Evolutionary conservation across 83 land plant species (phyloP).

Genomic region (Picea abies): DNA sequence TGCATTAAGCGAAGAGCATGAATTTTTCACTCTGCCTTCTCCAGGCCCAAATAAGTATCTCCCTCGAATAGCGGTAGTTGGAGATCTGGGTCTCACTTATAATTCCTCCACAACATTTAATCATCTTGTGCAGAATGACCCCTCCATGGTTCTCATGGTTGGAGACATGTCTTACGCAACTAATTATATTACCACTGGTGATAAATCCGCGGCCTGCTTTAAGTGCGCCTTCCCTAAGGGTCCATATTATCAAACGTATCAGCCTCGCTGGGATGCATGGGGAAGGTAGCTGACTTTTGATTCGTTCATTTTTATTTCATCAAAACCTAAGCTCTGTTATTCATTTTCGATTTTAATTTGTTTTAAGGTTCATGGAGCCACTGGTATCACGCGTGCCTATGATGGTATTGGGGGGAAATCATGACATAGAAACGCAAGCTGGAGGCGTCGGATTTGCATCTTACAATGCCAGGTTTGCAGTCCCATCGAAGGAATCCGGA

Average conservation of each 20-base stretch:
- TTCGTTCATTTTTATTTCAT: no score
- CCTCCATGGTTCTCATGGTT: constrained; percentile 53
- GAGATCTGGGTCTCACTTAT: constrained; percentile 82
- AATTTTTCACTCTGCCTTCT: constrained; percentile 14
- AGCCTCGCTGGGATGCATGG: constrained; percentile 98
- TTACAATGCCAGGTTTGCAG: constrained; percentile 68
- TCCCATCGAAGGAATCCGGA: constrained; percentile 42
- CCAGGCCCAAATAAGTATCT: constrained; percentile 62
- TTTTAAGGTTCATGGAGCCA: no score
- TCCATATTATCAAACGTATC: constrained; percentile 92
- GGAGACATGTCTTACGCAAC: constrained; percentile 54
- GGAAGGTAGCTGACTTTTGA: constrained; percentile 59
- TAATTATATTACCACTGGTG: constrained; percentile 73
- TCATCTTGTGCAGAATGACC: constrained; percentile 73
- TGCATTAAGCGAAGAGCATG: not conserved
- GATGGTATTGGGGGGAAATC: constrained; percentile 58
- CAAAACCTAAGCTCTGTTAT: no score
- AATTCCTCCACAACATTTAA: constrained; percentile 76
- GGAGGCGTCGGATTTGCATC: constrained; percentile 58
- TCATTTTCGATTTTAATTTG: not conserved
- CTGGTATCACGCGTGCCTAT: no score
- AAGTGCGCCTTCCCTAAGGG: constrained; percentile 79
- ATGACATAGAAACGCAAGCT: constrained; percentile 86
- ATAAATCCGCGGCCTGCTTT: constrained; percentile 68
- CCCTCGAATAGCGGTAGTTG: not conserved